Conservation (phyloP, 305 asterid species). For the Rubia tinctorum region DNA sequence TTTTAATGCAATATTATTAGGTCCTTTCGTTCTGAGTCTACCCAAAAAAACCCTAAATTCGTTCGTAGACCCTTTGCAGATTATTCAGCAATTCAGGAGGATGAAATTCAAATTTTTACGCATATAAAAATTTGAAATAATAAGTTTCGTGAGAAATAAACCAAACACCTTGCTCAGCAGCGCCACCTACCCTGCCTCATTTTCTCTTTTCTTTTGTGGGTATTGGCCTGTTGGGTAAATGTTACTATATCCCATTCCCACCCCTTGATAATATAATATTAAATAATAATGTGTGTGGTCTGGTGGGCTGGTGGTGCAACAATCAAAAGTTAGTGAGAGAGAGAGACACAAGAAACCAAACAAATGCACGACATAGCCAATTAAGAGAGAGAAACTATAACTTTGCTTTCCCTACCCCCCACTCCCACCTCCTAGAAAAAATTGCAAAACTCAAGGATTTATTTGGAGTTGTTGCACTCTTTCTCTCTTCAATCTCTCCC, state of each 20-base stretch:
- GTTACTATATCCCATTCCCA: conserved; percentile 14
- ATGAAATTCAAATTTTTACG: no score
- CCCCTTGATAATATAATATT: neutral
- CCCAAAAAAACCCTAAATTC: no score
- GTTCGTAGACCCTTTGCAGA: no score
- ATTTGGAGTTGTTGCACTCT: conserved; percentile 27
- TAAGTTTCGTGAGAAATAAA: neutral
- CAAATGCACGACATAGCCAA: conserved; percentile 1
- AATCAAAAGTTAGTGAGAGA: conserved; percentile 73
- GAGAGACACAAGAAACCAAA: conserved; percentile 5
- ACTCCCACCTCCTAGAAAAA: neutral
- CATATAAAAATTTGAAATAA: no score
- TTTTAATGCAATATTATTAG: no score
- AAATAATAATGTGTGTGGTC: conserved; percentile 9
- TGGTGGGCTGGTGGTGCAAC: conserved; percentile 66
- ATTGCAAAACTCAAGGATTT: conserved; percentile 10
- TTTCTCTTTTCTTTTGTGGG: neutral
- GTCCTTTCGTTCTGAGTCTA: no score
- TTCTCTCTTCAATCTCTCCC: conserved; percentile 15
- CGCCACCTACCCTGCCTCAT: neutral
- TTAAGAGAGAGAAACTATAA: conserved; percentile 15
- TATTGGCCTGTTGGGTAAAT: neutral
- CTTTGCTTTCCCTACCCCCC: neutral
- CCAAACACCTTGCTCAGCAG: neutral
- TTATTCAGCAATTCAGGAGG: no score